Percentiles rank a stretch among this genome's conserved stretches.
These are phyloP conservation scores for Kuraishia piskuri DNA, from an alignment of 805 yeast species.

Conservation along the genomic window DNA sequence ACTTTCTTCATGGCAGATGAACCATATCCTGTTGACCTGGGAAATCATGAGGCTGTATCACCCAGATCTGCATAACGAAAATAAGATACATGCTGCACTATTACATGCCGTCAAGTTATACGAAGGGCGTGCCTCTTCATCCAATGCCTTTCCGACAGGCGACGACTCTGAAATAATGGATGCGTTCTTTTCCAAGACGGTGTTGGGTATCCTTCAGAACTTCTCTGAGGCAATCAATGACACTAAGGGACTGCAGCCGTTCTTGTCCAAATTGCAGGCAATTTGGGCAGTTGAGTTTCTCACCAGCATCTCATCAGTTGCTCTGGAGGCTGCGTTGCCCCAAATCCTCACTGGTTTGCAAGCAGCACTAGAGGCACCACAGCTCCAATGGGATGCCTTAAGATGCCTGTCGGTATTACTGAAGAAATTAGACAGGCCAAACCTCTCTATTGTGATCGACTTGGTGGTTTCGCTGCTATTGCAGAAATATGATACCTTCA, in stretches of 20 bases:
- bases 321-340: constrained; percentile 63
- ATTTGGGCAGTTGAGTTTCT: constrained; percentile 68
- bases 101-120: constrained; percentile 12
- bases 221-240: constrained; percentile 78
- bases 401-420: constrained; percentile 62
- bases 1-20: not conserved
- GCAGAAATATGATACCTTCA: constrained; percentile 55
- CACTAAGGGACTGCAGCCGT: constrained; percentile 61
- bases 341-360: constrained; percentile 84
- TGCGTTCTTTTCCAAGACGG: constrained; percentile 27
- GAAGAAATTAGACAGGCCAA: constrained; percentile 42
- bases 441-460: constrained; percentile 61
- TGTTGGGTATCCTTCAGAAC: constrained; percentile 67
- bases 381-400: constrained; percentile 53
- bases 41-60: constrained; percentile 35
- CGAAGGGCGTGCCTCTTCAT: constrained; percentile 9
- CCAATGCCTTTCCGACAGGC: not conserved
- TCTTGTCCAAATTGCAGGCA: constrained; percentile 60
- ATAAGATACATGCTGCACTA: constrained; percentile 34
- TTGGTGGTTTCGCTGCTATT: constrained; percentile 64
- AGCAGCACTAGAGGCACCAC: constrained; percentile 58
- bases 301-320: constrained; percentile 40
- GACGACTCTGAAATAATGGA: constrained; percentile 9
- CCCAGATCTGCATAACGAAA: constrained; percentile 15
- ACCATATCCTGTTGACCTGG: constrained; percentile 21